Base-by-base conservation (phyloP, 2,329 filamentous ascomycete species). In the Fusarium kyushuense region DNA sequence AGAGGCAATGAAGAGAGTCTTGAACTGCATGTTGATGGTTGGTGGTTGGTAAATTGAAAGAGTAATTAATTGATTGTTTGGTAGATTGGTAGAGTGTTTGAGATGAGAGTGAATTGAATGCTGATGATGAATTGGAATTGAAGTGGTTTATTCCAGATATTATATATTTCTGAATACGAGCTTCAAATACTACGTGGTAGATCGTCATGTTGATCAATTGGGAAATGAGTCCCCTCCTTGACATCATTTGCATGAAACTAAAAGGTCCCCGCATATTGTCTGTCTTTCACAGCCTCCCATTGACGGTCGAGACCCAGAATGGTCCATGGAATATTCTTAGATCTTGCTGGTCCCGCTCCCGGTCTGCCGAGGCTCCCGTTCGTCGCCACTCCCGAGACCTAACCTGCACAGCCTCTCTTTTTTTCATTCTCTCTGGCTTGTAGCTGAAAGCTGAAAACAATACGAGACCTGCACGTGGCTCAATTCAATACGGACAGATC, bases 11-110 rank as follows among this genome's bases (percentile, higher is more conserved):
- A 72, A 36, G n/a, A 73, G 57, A 54, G 61, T 59, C 71, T 73
- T 73, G 65, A 73, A 63, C 53, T 73, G 71, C 71, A 73, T 73
- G 36, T 36, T 73, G 61, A 9, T 40, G 33, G 49, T 36, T 58
- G 16, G 6, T 53, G 12, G 3, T 36, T 49, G 46, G 2, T 42
- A 35, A 43, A 33, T 46, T 29, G 30, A 19, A 41, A 21, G 12
- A 25, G 3, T 17, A 23, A 8, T 32, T 19, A 13, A 46, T 25
- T 16, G 13, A 9, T 29, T 29, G 25, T 2, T 13, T 38, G 11
- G 4, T 21, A 19, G 17, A 3, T 14, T 38, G 11, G 4, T 14
- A 13, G 35, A 19, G n/a, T 19, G 35, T n/a, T 19, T 19, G n/a
- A 19, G 35, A 38, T 19, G 35, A 38, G 14, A 40, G 13, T 30